A percentile compares a stretch with the other conserved stretches of the same genome.
Conservation (phyloP, 2,329 filamentous ascomycete genomes). For the Penicillium italicum region DNA sequence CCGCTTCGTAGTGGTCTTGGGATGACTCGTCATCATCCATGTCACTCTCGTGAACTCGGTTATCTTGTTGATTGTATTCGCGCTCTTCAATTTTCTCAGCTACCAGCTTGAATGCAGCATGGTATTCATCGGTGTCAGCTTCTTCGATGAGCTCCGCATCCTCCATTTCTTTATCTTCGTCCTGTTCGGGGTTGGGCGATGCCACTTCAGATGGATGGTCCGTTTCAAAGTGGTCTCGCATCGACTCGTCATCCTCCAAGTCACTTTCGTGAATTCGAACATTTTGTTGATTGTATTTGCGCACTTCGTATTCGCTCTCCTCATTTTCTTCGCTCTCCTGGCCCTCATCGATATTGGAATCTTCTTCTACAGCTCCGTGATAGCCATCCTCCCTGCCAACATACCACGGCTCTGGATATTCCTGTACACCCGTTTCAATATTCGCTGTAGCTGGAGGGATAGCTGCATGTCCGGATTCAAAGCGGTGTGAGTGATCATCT, state of each 20-base stretch:
- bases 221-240: neutral
- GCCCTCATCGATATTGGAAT: neutral
- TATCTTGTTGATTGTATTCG: conserved; percentile 1
- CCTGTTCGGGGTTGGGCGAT: neutral
- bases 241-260: conserved; percentile 18
- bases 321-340: conserved; percentile 1
- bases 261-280: conserved; percentile 17
- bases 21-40: conserved; percentile 18
- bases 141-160: neutral
- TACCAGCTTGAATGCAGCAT: neutral
- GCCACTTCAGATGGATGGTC: neutral
- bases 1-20: neutral
- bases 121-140: neutral
- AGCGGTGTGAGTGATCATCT: neutral
- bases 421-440: neutral
- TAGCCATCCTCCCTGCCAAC: conserved; percentile 2
- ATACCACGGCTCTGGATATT: conserved; percentile 1
- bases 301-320: neutral
- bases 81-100: neutral
- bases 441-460: neutral
- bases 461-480: neutral
- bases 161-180: neutral
- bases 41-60: conserved; percentile 17
- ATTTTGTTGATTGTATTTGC: neutral
- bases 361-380: neutral